phyloP scores from a whole-genome alignment of 495 filamentous ascomycete species.

The Aspergillus egyptiacus region DNA sequence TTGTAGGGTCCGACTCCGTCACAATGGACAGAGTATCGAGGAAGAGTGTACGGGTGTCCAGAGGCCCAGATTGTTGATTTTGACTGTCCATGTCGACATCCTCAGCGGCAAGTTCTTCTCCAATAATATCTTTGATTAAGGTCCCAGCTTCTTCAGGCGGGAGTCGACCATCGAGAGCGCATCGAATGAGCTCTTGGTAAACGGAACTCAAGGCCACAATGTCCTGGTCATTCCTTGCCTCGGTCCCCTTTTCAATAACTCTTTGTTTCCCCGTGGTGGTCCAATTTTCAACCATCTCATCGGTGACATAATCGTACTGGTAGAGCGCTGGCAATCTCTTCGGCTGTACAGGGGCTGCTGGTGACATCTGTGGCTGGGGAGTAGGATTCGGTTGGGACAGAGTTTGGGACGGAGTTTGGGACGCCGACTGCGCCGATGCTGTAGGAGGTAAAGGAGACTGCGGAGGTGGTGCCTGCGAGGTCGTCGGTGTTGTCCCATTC shows the following conservation, averaged over 20 bases:
- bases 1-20: constrained; percentile 54
- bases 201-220: constrained; percentile 57
- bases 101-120: constrained; percentile 41
- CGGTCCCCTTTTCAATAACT: constrained; percentile 40
- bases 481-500: constrained; percentile 19
- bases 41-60: constrained; percentile 66
- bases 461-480: constrained; percentile 16
- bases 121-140: constrained; percentile 69
- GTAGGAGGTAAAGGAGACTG: constrained; percentile 27
- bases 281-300: constrained; percentile 47
- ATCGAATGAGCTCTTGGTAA: constrained; percentile 78
- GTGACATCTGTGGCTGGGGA: constrained; percentile 15
- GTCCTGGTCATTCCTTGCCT: constrained; percentile 60
- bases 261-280: constrained; percentile 36
- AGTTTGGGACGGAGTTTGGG: constrained; percentile 15
- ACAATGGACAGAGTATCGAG: constrained; percentile 75
- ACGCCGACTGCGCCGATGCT: constrained; percentile 6
- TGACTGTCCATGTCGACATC: constrained; percentile 33
- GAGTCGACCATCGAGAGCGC: constrained; percentile 63
- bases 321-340: constrained; percentile 33
- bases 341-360: constrained; percentile 15
- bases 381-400: constrained; percentile 15
- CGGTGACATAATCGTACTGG: constrained; percentile 53
- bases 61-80: constrained; percentile 23
- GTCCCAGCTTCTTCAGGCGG: constrained; percentile 61